phyloP scores from a whole-genome alignment of 2,329 filamentous ascomycete genomes.

The Ascochyta fabae region DNA sequence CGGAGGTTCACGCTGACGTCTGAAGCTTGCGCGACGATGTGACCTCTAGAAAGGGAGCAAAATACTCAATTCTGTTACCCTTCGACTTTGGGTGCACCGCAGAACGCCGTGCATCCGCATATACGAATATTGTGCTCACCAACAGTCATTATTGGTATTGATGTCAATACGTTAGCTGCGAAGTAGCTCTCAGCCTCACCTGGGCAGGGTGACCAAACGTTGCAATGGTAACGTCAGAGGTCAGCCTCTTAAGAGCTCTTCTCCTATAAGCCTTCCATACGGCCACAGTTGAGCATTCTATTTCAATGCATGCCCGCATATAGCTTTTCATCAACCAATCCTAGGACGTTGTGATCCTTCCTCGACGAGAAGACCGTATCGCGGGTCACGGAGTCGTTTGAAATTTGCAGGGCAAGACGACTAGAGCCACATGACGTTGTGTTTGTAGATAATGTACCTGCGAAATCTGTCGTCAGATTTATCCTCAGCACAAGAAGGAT shows the following conservation, averaged over 20 bases:
- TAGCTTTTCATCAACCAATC: neutral
- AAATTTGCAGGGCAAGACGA: neutral
- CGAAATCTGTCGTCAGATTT: neutral
- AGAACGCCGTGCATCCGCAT: neutral
- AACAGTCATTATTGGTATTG: neutral
- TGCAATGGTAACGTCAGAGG: neutral
- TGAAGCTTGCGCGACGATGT: slow-evolving; percentile 1
- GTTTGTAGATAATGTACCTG: neutral
- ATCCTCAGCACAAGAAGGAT: neutral
- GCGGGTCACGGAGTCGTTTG: neutral
- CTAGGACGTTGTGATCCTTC: neutral
- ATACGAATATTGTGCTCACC: slow-evolving; percentile 3
- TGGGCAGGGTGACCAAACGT: neutral
- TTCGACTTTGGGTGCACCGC: neutral
- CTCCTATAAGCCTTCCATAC: neutral
- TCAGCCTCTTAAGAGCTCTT: neutral
- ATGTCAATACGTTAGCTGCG: neutral
- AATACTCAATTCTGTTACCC: neutral
- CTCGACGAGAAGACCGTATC: neutral
- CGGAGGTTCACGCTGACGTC: neutral
- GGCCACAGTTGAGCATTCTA: neutral
- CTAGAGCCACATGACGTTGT: neutral
- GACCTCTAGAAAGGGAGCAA: slow-evolving; percentile 1
- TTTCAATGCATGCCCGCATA: neutral
- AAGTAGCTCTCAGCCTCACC: slow-evolving; percentile 1